phyloP scores from a whole-genome alignment of 2,329 filamentous ascomycete species.

The Aspergillus amoenus region DNA sequence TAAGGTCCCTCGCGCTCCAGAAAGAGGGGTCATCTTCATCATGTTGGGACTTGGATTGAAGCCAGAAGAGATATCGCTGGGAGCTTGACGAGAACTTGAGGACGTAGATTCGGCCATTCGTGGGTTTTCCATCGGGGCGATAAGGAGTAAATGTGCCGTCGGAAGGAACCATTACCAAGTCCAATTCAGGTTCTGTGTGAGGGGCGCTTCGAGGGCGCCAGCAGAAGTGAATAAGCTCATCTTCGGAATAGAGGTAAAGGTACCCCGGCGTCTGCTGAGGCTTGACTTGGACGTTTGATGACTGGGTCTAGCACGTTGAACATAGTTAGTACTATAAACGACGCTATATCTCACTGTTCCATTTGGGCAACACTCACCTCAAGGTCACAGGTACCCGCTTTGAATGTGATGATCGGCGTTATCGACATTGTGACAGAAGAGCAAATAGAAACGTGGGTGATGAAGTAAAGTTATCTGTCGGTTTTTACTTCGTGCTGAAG shows the following conservation, averaged over 20 bases:
- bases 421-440: slow-evolving; percentile 66
- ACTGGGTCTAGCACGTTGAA: slow-evolving; percentile 44
- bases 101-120: slow-evolving; percentile 85
- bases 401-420: slow-evolving; percentile 88
- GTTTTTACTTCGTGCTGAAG: background rate
- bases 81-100: slow-evolving; percentile 93
- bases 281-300: slow-evolving; percentile 69
- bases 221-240: slow-evolving; percentile 96
- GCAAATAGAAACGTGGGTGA: slow-evolving; percentile 2
- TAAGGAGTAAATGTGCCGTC: slow-evolving; percentile 88
- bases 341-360: background rate
- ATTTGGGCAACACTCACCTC: slow-evolving; percentile 60
- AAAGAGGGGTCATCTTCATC: slow-evolving; percentile 67
- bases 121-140: slow-evolving; percentile 62
- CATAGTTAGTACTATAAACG: background rate
- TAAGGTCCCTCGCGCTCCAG: slow-evolving; percentile 82
- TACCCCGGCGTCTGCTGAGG: slow-evolving; percentile 75
- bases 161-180: slow-evolving; percentile 88
- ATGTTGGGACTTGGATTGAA: slow-evolving; percentile 86
- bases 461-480: background rate
- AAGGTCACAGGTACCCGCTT: slow-evolving; percentile 84
- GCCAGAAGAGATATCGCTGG: slow-evolving; percentile 90
- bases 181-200: slow-evolving; percentile 73
- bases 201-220: slow-evolving; percentile 80
- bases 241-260: slow-evolving; percentile 88